A percentile compares a stretch with the other conserved stretches of the same genome.
phyloP scores from a whole-genome alignment of 2,329 filamentous ascomycete genomes.

The Fonsecaea erecta region DNA sequence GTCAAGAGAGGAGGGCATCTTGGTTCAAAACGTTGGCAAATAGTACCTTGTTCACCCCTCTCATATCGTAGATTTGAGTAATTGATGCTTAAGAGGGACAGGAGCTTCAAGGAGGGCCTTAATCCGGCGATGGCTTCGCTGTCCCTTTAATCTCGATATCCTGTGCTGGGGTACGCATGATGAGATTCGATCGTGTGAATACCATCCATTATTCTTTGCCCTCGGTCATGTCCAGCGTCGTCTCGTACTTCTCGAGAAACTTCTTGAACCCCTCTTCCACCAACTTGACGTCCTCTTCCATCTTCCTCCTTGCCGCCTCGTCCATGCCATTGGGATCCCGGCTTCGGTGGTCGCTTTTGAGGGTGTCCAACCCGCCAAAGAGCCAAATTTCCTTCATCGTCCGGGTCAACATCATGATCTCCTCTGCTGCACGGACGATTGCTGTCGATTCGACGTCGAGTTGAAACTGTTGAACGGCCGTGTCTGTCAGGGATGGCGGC shows the following conservation, averaged over 20 bases:
- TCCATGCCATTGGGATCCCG: conserved; percentile 48
- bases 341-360: conserved; percentile 47
- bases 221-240: conserved; percentile 12
- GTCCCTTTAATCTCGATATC: background rate
- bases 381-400: conserved; percentile 70
- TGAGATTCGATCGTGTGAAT: background rate
- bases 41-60: no score
- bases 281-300: conserved; percentile 54
- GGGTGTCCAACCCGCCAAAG: conserved; percentile 66
- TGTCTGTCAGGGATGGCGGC: conserved; percentile 50
- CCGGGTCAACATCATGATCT: conserved; percentile 64
- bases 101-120: no score
- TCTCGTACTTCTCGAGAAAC: conserved; percentile 32
- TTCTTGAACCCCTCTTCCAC: conserved; percentile 42
- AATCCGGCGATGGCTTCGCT: no score
- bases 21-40: no score
- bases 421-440: conserved; percentile 65
- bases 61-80: no score
- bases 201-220: background rate
- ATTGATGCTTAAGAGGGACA: no score
- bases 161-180: background rate
- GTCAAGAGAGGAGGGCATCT: no score
- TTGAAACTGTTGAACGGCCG: conserved; percentile 62
- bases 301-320: conserved; percentile 44
- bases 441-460: conserved; percentile 58